Evolutionary conservation across 2,329 filamentous ascomycete species (phyloP).

Genomic region (Sordariomycetes sp.): DNA sequence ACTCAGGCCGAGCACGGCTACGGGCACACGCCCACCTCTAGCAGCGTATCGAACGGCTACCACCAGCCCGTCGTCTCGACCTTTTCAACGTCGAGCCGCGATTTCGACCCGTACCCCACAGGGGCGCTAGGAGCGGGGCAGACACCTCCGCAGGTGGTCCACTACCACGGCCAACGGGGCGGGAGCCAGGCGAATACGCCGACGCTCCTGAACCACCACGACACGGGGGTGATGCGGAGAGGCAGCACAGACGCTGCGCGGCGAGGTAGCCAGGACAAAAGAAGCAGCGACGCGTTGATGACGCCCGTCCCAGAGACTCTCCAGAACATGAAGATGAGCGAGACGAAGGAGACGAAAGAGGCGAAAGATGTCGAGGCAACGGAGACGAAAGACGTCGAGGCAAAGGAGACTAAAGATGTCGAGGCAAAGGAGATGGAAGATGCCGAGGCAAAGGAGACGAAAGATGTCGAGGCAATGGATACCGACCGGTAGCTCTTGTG

Average conservation of each 20-base stretch:
- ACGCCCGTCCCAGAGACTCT: constrained; percentile 1
- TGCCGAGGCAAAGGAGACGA: background rate
- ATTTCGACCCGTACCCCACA: constrained; percentile 57
- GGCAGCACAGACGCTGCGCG: constrained; percentile 33
- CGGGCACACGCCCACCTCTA: constrained; percentile 35
- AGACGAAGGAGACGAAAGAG: background rate
- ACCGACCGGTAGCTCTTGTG: background rate
- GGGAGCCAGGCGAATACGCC: constrained; percentile 57
- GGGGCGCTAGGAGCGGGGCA: constrained; percentile 54
- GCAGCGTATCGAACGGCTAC: constrained; percentile 47
- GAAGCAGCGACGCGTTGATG: constrained; percentile 1
- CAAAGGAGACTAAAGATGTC: background rate
- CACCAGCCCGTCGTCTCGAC: constrained; percentile 58
- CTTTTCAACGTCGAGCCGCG: constrained; percentile 61
- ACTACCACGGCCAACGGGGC: constrained; percentile 58
- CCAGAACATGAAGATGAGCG: background rate
- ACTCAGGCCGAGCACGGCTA: constrained; percentile 44
- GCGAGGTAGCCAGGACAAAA: constrained; percentile 2
- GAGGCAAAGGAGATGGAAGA: background rate
- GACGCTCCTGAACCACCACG: constrained; percentile 41
- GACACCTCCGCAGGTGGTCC: constrained; percentile 53
- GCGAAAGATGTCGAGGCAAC: background rate
- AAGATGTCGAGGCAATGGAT: background rate
- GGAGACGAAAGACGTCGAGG: too few relatives aligned
- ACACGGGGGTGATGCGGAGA: constrained; percentile 31